phyloP scores from a whole-genome alignment of 345 rosid genomes.

The Euphorbia lathyris region DNA sequence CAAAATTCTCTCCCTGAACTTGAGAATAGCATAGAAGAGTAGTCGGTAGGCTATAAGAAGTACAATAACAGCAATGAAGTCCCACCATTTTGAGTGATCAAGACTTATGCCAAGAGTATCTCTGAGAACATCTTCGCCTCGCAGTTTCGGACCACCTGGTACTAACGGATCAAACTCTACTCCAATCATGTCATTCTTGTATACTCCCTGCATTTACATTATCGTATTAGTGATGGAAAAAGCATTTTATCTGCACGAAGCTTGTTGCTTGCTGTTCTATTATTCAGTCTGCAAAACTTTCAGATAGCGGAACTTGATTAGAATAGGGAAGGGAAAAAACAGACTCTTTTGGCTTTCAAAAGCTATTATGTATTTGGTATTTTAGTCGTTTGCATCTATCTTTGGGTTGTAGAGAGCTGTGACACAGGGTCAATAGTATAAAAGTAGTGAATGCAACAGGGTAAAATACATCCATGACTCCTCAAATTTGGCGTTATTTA shows the following conservation, averaged over 20 bases:
- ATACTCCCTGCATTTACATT: conserved; percentile 52
- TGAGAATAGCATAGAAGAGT: conserved; percentile 62
- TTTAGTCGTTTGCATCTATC: no score
- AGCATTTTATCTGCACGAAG: not conserved
- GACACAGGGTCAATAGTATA: no score
- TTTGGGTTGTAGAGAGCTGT: no score
- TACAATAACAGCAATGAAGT: conserved; percentile 46
- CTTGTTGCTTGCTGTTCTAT: conserved; percentile 2
- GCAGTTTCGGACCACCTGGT: conserved; percentile 58
- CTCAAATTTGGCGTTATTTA: no score
- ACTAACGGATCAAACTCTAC: conserved; percentile 65
- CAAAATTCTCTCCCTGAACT: conserved; percentile 67
- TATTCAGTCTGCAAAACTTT: not conserved
- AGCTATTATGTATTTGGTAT: no score
- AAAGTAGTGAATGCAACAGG: no score
- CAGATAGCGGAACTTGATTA: not conserved
- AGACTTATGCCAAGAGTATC: conserved; percentile 45
- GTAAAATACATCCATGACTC: no score
- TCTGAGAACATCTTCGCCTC: conserved; percentile 54
- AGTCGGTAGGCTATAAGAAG: conserved; percentile 62
- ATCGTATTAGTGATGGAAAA: not conserved
- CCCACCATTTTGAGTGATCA: conserved; percentile 84
- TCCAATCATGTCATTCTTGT: conserved; percentile 80
- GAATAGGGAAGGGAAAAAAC: not conserved
- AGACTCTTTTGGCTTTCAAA: no score